Base-by-base conservation (phyloP, 345 rosid genomes). In the Camelina hispida region DNA sequence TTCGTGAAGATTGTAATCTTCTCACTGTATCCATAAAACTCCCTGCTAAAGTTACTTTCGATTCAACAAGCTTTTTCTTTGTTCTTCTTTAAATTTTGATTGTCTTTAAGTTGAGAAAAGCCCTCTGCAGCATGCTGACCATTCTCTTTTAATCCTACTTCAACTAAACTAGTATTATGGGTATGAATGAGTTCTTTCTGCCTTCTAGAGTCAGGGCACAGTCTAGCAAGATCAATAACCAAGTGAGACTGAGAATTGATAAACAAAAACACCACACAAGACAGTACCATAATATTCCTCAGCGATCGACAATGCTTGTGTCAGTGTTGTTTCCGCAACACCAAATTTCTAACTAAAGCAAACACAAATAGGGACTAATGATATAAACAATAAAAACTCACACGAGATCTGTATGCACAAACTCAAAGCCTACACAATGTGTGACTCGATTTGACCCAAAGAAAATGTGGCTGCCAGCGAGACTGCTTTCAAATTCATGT, bases 401-500 rank as follows among this genome's bases (percentile, higher is more conserved):
- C 15, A 40, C 50, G 20, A 53, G 46, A 64, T 0, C 34, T 0
- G 35, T 62, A 15, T 13, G 67, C 54, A 57, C 32, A 64, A 52
- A 63, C 30, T 65, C 60, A 73, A 61, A 68, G 48, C 57, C 65
- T 79, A 92, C 97, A 97, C 97, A 76, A 82, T 69, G 80, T 92
- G 97, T 43, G 91, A 83, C 83, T 92, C 88, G 43, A 92, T 90
- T 84, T 90, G 99, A 66, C 98, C 98, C 74, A 95, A 75, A 43
- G 90, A 89, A 85, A 89, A 86, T 72, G 80, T 87, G 32, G 96
- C 90, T 62, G 96, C 93, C 32, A 95, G 47, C 38, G 78, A 60
- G 48, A 84, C 86, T 79, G 91, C 93, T 53, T 90, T 82, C 17
- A 87, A 38, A 81, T 84, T 81, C 99, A 92, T 92, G 75, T 86